Base-by-base conservation (phyloP, 139 green algal genomes). In the Asterochloris sp. region DNA sequence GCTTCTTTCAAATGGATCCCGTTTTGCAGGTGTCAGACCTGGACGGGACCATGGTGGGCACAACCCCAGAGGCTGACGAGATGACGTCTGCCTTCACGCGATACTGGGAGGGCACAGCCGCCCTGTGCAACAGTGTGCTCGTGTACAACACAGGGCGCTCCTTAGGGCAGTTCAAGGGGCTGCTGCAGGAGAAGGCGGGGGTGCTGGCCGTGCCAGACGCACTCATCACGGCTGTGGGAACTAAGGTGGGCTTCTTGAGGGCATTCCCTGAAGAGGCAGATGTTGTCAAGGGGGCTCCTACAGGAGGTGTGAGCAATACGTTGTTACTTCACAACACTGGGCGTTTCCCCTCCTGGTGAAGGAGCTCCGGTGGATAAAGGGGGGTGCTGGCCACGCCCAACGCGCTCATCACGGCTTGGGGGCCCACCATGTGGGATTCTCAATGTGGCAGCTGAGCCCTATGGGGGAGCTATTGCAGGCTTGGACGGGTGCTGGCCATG, bases 211-310 rank as follows among this genome's bases (percentile, higher is more conserved):
- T 95, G 61, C 95, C 95, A 0, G 93, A 98, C 76, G 91, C 91
- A 21, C 84, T 97, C 47, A 92, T 98, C 81, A 94, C 91, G 21
- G 95, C 94, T 24, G 95, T 98, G 64, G 95, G 95, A 13, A 98
- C 95, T 27, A 97, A 97, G 88, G 90, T 95, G 64, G 11, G 63
- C 24, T 79, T n/a, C 27, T 68, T 74, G 61, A 54, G 38, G 38
- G 38, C 38, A 54, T 2, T 54, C 38, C 38, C 38, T 54, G 38
- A 54, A 54, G 38, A 54, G 38, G 38, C 38, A 54, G 38, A 54
- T 54, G 38, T 54, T 54, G 38, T 54, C 38, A 54, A 10, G 2
- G 38, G 38, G 38, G 38, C 38, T 54, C 38, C 38, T 54, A 6
- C 38, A 54, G 38, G 38, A 54, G 38, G 38, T 54, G n/a, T 54